phyloP scores from a whole-genome alignment of 2,329 filamentous ascomycete species.

The Xylariaceae sp. region DNA sequence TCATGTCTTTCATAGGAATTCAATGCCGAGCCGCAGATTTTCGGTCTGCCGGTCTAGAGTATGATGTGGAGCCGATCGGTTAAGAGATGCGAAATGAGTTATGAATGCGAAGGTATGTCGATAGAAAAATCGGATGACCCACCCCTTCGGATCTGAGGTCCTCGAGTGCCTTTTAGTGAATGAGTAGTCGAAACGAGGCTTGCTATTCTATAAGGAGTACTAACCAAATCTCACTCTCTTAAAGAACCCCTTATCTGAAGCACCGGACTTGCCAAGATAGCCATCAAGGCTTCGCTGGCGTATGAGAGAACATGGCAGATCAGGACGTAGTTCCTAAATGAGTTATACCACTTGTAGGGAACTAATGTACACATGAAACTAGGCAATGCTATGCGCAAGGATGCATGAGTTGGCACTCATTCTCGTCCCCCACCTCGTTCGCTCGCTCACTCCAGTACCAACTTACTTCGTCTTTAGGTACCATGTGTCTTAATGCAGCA shows the following conservation, averaged over 20 bases:
- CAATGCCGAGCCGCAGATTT: conserved; percentile 34
- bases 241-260: conserved; percentile 5
- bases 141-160: conserved; percentile 36
- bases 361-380: conserved; percentile 15
- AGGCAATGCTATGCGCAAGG: conserved; percentile 5
- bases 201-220: conserved; percentile 9
- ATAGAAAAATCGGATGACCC: conserved; percentile 21
- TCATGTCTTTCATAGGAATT: conserved; percentile 8
- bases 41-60: conserved; percentile 25
- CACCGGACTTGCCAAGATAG: conserved; percentile 23
- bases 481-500: no score
- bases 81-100: conserved; percentile 7
- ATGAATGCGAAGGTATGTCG: neutral
- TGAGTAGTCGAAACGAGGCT: conserved; percentile 8
- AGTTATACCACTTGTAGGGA: conserved; percentile 7
- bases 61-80: conserved; percentile 15
- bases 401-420: conserved; percentile 12
- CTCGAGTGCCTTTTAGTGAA: conserved; percentile 21
- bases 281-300: conserved; percentile 10
- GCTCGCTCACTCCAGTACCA: neutral
- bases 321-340: conserved; percentile 18
- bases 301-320: conserved; percentile 4
- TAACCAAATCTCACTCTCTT: neutral
- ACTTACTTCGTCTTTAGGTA: no score
- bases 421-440: neutral